Evolutionary conservation across 345 rosid genomes (phyloP), one percentile per base, ranked within the genome.

Genomic region (Punica granatum): DNA sequence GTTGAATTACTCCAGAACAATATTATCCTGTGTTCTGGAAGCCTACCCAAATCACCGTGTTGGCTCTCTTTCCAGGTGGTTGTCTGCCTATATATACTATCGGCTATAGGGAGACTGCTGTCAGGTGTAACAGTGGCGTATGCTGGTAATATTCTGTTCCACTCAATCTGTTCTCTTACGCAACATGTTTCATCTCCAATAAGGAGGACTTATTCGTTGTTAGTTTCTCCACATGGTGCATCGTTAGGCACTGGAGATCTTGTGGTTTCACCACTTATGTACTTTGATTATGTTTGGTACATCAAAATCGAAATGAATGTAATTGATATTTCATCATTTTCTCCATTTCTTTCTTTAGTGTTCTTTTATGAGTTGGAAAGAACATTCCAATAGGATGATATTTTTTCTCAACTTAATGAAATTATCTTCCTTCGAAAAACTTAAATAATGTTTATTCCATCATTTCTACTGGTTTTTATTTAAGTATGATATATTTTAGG

Each of bases 101-200:
- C 97, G 19, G 89, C 77, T 32, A 61, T 91, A 37, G 99, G 98
- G 28, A 85, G 97, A 41, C 74, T 87, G 79, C 80, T 90, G 68
- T 86, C 96, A 12, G 95, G 98, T 42, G 89, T 85, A 23, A 93
- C 94, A 1, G 90, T 93, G 70, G 92, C 95, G 70, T 93, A 90
- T 83, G 95, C 90, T 56, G 98, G 98, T 90, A 82, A 66, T 14
- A 23, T n/a, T 77, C 73, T 36, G 67, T 42, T 78, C 69, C 23
- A 7, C 62, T 54, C 12, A 25, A 12, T 68, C 65, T 60, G 14
- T 71, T n/a, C 49, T 28, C 32, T 69, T 10, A 3, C 31, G n/a
- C 44, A n/a, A 2, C 30, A 3, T 42, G 14, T 58, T 67, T 41
- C 53, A 58, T 13, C 46, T 65, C 62, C 54, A 26, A 37, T 69